Conservation (phyloP, 2,329 filamentous ascomycete genomes). For the Fusarium sp. region DNA sequence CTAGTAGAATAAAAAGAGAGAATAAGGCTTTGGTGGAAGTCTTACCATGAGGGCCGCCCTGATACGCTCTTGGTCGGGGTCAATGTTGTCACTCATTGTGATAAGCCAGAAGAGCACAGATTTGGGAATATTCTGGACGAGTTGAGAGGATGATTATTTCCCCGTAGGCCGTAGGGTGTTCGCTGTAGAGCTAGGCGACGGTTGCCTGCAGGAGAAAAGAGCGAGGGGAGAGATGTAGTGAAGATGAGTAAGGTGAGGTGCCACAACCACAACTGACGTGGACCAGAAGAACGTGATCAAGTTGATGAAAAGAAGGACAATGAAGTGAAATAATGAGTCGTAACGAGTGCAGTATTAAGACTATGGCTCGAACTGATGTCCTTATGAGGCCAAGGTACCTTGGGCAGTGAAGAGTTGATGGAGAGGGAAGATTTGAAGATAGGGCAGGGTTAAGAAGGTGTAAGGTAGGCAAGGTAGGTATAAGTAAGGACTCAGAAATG, state of each 20-base stretch:
- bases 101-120: background rate
- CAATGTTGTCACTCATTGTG: constrained; percentile 30
- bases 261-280: background rate
- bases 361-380: background rate
- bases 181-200: too few relatives aligned
- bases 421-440: background rate
- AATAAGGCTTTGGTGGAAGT: background rate
- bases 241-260: too few relatives aligned
- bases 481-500: background rate
- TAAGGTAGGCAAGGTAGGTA: background rate
- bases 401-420: background rate
- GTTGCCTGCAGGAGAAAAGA: too few relatives aligned
- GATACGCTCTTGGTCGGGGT: background rate
- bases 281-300: background rate
- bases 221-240: too few relatives aligned
- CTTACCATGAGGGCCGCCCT: constrained; percentile 36
- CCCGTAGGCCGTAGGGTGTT: background rate
- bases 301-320: background rate
- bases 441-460: background rate
- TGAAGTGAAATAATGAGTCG: background rate
- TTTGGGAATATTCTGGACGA: background rate
- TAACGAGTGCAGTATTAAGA: background rate
- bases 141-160: background rate
- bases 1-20: background rate
- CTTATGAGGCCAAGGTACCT: background rate